These are phyloP conservation scores for Didymella keratinophila DNA, from an alignment of 2,329 filamentous ascomycete genomes.

Conservation along the genomic window DNA sequence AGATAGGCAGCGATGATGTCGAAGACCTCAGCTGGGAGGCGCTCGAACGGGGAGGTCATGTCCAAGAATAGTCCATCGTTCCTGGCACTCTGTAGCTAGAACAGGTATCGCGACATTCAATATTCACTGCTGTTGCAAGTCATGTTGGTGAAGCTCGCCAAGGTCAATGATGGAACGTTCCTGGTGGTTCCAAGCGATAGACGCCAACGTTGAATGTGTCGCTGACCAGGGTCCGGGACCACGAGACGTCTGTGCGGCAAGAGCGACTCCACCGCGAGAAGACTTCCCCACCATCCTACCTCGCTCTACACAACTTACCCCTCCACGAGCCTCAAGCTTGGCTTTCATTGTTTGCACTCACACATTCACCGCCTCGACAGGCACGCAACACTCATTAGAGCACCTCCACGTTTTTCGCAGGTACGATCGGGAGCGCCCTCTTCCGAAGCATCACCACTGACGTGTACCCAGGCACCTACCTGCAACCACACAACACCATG, in stretches of 20 bases:
- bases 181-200: constrained; percentile 3
- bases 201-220: neutral
- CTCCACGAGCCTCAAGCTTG: neutral
- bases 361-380: constrained; percentile 12
- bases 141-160: neutral
- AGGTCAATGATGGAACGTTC: constrained; percentile 1
- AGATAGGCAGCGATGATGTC: constrained; percentile 34
- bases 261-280: constrained; percentile 14
- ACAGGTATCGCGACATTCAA: neutral
- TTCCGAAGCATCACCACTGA: constrained; percentile 8
- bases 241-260: constrained; percentile 12
- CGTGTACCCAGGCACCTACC: constrained; percentile 11
- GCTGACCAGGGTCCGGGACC: constrained; percentile 11
- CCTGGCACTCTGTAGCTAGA: neutral
- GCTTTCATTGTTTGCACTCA: constrained; percentile 1
- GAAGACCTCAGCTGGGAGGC: constrained; percentile 42
- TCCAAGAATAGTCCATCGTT: constrained; percentile 9
- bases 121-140: neutral
- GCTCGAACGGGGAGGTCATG: constrained; percentile 38
- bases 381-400: constrained; percentile 11
- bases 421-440: constrained; percentile 11
- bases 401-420: constrained; percentile 6
- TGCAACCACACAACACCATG: constrained; percentile 34
- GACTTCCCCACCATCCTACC: constrained; percentile 10
- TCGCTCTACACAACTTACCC: constrained; percentile 8